Conservation (phyloP, 2,329 filamentous ascomycete species). For the Nemania sp. region DNA sequence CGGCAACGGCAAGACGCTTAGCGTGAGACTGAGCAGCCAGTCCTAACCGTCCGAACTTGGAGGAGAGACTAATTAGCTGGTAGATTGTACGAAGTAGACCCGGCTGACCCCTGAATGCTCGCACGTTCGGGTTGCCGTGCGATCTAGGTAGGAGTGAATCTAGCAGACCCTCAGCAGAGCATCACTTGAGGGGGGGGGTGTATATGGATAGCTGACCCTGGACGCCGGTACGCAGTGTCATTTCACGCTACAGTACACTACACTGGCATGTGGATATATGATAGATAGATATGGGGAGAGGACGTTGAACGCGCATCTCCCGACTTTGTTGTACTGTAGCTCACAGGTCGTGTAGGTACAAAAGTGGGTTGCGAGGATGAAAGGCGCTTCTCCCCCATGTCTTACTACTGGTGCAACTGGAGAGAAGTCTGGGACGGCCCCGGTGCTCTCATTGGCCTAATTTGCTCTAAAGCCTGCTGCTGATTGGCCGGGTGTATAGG, state of each 20-base stretch:
- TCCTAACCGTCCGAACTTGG: slow-evolving; percentile 10
- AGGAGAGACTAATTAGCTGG: too few species aligned
- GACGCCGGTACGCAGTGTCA: slow-evolving; percentile 4
- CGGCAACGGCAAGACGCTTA: slow-evolving; percentile 4
- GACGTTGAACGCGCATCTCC: too few species aligned
- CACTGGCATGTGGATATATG: not conserved
- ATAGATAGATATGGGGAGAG: not conserved
- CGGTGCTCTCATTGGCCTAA: too few species aligned
- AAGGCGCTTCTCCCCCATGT: too few species aligned
- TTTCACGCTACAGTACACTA: slow-evolving; percentile 1
- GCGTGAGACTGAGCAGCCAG: slow-evolving; percentile 28
- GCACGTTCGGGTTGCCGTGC: slow-evolving; percentile 15
- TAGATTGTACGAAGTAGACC: slow-evolving; percentile 14
- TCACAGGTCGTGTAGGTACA: too few species aligned
- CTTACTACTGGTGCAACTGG: too few species aligned
- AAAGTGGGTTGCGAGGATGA: too few species aligned
- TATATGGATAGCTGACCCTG: too few species aligned
- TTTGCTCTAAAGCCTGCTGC: too few species aligned
- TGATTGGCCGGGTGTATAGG: too few species aligned
- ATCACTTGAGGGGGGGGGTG: slow-evolving; percentile 2
- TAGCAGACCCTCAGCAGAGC: slow-evolving; percentile 7
- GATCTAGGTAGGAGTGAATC: not conserved
- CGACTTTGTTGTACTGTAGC: too few species aligned
- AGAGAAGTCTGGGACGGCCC: too few species aligned
- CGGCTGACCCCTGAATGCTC: slow-evolving; percentile 8